Evolutionary conservation across 2,329 filamentous ascomycete genomes (phyloP), one percentile per base, ranked within the genome.

Genomic region (Phoma sp.): DNA sequence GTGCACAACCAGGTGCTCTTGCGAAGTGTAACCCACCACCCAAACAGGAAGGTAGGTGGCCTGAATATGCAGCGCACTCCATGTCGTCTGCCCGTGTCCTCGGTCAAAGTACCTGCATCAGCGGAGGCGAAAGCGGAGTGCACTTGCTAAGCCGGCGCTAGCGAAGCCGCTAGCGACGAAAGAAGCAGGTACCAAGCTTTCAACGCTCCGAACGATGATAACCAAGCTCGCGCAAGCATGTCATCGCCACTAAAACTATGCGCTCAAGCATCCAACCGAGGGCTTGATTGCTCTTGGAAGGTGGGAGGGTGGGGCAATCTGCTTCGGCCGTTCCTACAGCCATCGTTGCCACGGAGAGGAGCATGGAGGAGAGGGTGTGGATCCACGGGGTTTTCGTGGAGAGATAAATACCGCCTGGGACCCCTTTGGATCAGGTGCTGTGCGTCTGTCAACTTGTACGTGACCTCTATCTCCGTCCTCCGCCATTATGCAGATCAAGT

Each of bases 401-500:
- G 19, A 44, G 48, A 57, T 57, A 57, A 57, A 52, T 57, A 57
- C 31, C 27, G 21, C 43, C 6, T 32, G 12, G 9, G 1, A 4
- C 21, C 48, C 37, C 39, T 10, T 31, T 39, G 31, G 24, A 27
- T 10, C 19, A 36, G 6, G 6, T 31, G 33, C 38, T 39, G 54
- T 57, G 48, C 54, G 54, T 51, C 39, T 50, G 43, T 57, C 39
- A 48, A 36, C 17, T 19, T 51, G 32, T 43, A 47, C 47, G 47
- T 48, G 54, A 52, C 48, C 38, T 40, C 25, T 48, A 31, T 17
- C 24, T 41, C 27, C 27, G n/a, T 51, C 53, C 55, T 33, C 21
- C 12, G 51, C 54, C 55, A 61, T 44, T 31, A 72, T 72, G 69
- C 62, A 60, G 22, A 49, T 60, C 43, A 39, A 67, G 41, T 51